These are phyloP conservation scores for Stentor coeruleus DNA, from an alignment of 73 alveolate genomes.

Conservation along the genomic window DNA sequence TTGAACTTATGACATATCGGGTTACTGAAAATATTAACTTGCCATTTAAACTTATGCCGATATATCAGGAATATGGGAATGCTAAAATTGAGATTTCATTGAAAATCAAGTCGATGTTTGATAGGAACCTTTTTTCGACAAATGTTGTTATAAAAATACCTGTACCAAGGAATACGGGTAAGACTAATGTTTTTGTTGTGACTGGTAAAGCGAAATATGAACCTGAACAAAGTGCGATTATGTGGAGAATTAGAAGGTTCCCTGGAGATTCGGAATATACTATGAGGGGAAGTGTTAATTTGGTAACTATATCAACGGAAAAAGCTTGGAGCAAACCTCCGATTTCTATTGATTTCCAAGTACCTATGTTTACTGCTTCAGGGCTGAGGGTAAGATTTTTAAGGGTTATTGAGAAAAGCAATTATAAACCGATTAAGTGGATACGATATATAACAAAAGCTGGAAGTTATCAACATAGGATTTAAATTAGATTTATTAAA, in stretches of 20 bases:
- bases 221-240: constrained; percentile 72
- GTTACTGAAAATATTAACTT: constrained; percentile 75
- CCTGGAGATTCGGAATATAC: constrained; percentile 91
- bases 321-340: constrained; percentile 73
- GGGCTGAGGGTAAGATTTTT: constrained; percentile 81
- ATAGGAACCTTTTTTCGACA: constrained; percentile 81
- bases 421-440: no score
- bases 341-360: constrained; percentile 88
- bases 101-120: constrained; percentile 89
- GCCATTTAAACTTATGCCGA: constrained; percentile 74
- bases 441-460: not conserved
- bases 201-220: constrained; percentile 42
- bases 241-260: constrained; percentile 94
- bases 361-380: constrained; percentile 83
- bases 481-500: no score
- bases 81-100: not conserved
- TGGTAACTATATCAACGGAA: constrained; percentile 74
- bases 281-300: constrained; percentile 91
- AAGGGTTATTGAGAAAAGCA: constrained; percentile 72
- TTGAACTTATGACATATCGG: constrained; percentile 91
- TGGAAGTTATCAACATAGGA: not conserved
- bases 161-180: constrained; percentile 93
- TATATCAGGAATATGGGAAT: constrained; percentile 46
- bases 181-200: constrained; percentile 57
- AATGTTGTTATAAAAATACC: constrained; percentile 93